Evolutionary conservation across 345 rosid species (phyloP).

Genomic region (Heritiera fomes): DNA sequence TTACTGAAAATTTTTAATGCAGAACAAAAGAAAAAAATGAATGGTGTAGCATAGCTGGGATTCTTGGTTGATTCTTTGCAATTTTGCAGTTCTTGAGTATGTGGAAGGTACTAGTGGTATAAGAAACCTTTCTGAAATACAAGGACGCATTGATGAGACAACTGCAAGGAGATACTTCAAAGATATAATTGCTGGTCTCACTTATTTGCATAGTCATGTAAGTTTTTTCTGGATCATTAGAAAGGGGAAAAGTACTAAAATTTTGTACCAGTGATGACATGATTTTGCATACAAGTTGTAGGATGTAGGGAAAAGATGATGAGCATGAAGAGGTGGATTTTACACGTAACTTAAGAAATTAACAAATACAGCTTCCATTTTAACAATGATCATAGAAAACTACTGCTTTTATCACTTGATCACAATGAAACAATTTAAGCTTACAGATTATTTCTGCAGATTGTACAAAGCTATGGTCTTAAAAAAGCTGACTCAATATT

Average conservation of each 20-base stretch:
- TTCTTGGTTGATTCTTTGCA: not conserved
- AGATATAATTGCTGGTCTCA: slow-evolving; percentile 79
- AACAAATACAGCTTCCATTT: not conserved
- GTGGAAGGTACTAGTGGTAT: slow-evolving; percentile 71
- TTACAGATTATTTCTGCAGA: not conserved
- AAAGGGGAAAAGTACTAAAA: not conserved
- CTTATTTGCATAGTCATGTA: slow-evolving; percentile 92
- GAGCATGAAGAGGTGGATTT: no score
- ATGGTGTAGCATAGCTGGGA: not conserved
- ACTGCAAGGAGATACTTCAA: slow-evolving; percentile 57
- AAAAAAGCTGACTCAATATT: not conserved
- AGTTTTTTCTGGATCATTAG: slow-evolving; percentile 19
- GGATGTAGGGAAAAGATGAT: no score
- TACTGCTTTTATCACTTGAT: no score
- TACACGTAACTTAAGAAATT: not conserved
- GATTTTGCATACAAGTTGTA: no score
- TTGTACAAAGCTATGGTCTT: not conserved
- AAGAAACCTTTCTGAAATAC: slow-evolving; percentile 55
- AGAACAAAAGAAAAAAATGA: not conserved
- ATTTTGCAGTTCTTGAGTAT: slow-evolving; percentile 74
- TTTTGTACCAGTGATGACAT: no score
- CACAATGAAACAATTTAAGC: not conserved
- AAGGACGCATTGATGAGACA: slow-evolving; percentile 49
- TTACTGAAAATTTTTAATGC: not conserved
- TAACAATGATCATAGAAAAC: not conserved